Percentiles rank a stretch among this genome's conserved stretches.
Evolutionary conservation across 352 stramenopile genomes (phyloP).

Genomic region (Phytophthora foliorum): DNA sequence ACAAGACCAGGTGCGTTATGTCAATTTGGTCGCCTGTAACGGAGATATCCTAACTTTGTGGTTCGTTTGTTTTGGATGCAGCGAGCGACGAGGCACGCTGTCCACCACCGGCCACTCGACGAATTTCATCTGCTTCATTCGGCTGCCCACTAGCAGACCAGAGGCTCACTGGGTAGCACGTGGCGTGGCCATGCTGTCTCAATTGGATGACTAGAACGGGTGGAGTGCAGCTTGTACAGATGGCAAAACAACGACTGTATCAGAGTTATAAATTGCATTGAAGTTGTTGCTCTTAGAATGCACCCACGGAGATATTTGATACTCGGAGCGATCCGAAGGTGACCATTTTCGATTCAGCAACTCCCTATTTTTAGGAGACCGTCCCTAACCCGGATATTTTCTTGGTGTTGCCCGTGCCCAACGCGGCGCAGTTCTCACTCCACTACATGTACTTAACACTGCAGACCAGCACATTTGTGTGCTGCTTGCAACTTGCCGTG

Average conservation of each 20-base stretch:
- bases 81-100: conserved; percentile 90
- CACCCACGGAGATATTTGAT: background rate
- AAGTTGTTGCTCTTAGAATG: background rate
- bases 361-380: conserved; percentile 4
- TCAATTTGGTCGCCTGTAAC: conserved; percentile 6
- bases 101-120: conserved; percentile 95
- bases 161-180: conserved; percentile 94
- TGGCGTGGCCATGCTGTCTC: conserved; percentile 94
- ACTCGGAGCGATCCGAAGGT: background rate
- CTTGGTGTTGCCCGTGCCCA: background rate
- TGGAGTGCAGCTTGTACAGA: background rate
- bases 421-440: background rate
- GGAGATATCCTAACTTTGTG: conserved; percentile 12
- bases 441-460: background rate
- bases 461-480: background rate
- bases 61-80: conserved; percentile 33
- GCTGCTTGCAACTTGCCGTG: background rate
- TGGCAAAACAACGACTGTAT: background rate
- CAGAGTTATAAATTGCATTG: background rate
- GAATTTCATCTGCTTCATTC: conserved; percentile 96
- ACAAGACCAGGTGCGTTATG: conserved; percentile 89
- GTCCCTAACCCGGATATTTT: conserved; percentile 5
- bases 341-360: conserved; percentile 3
- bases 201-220: conserved; percentile 81
- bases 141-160: conserved; percentile 79